These are phyloP conservation scores for Dictyostelium gargantuum DNA, from an alignment of 208 protist species.

Conservation along the genomic window DNA sequence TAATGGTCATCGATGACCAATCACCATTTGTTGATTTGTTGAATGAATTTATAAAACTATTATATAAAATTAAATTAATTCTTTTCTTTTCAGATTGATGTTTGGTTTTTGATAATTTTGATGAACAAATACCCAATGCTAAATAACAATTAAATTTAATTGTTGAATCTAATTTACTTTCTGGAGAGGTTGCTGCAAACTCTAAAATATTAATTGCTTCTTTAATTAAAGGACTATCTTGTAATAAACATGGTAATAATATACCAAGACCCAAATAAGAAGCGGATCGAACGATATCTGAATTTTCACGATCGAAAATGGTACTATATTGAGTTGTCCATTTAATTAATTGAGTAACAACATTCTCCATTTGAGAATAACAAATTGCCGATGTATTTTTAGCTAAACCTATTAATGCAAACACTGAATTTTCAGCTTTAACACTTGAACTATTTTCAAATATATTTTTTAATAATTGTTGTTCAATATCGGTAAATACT, in stretches of 20 bases:
- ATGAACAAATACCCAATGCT: background rate
- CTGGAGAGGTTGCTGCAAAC: background rate
- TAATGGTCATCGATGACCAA: background rate
- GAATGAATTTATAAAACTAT: background rate
- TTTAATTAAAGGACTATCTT: background rate
- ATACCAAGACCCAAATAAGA: background rate
- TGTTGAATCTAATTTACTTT: background rate
- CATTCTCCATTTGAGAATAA: background rate
- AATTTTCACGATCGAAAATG: background rate
- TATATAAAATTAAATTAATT: background rate
- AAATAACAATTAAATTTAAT: background rate
- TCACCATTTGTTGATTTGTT: background rate
- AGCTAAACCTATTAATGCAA: background rate
- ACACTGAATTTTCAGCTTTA: slow-evolving; percentile 6
- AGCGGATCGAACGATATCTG: background rate
- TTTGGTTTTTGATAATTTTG: background rate
- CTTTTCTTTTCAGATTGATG: background rate
- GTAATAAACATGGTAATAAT: background rate
- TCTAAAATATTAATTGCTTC: background rate
- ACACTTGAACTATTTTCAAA: background rate
- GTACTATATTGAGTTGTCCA: background rate
- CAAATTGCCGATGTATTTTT: background rate
- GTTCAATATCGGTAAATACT: background rate
- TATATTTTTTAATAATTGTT: background rate
- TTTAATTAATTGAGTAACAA: background rate